A percentile compares a stretch with the other conserved stretches of the same genome.
Evolutionary conservation across 805 yeast species (phyloP).

Genomic region (Myxozyma udenii): DNA sequence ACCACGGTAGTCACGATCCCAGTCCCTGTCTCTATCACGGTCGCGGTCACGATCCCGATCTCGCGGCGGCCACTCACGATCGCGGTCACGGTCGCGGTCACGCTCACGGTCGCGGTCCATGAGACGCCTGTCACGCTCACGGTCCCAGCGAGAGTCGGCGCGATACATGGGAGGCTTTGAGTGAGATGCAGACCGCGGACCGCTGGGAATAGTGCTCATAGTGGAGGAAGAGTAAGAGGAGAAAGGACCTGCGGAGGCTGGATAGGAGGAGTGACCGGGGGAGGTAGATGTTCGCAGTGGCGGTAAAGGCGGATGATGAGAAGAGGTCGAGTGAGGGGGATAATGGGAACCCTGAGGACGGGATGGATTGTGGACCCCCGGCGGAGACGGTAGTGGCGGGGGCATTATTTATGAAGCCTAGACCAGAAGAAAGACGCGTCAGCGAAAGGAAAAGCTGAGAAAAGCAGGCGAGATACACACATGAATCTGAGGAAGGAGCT

Average conservation of each 20-base stretch:
- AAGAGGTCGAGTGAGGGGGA: too few species aligned
- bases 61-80: not conserved
- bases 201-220: slow-evolving; percentile 4
- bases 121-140: slow-evolving; percentile 2
- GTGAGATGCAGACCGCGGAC: slow-evolving; percentile 5
- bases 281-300: not conserved
- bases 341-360: too few species aligned
- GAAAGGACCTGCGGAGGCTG: not conserved
- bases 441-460: too few species aligned
- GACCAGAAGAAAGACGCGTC: too few species aligned
- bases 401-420: too few species aligned
- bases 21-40: not conserved
- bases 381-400: too few species aligned
- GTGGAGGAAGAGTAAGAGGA: not conserved
- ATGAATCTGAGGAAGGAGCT: too few species aligned
- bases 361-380: too few species aligned
- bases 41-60: slow-evolving; percentile 4
- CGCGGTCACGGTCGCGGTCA: slow-evolving; percentile 1
- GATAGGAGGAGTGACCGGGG: not conserved
- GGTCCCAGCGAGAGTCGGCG: not conserved
- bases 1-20: not conserved
- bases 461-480: too few species aligned
- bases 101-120: not conserved
- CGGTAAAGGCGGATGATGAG: not conserved
- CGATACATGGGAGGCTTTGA: not conserved